These are phyloP conservation scores for Teratosphaeria gauchensis DNA, from an alignment of 2,329 filamentous ascomycete genomes.

Conservation along the genomic window DNA sequence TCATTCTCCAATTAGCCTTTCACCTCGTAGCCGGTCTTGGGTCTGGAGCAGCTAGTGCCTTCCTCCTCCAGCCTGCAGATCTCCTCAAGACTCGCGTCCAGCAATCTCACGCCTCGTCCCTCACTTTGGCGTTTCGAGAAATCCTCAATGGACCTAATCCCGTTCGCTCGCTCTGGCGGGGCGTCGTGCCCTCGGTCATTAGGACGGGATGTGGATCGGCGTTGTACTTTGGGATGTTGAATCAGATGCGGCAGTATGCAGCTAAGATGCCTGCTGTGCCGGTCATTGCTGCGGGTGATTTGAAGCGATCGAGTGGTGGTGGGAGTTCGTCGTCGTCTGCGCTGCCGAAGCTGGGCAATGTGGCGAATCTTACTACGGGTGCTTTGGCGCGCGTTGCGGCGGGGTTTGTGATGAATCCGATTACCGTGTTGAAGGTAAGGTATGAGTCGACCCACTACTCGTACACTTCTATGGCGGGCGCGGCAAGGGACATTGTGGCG, in stretches of 20 bases:
- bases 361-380: slow-evolving; percentile 76
- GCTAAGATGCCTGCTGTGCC: slow-evolving; percentile 18
- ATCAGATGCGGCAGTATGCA: slow-evolving; percentile 42
- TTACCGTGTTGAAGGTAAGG: slow-evolving; percentile 92
- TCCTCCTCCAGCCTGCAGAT: slow-evolving; percentile 88
- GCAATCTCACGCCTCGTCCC: slow-evolving; percentile 59
- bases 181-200: slow-evolving; percentile 83
- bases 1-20: slow-evolving; percentile 44
- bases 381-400: slow-evolving; percentile 76
- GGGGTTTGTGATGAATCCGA: slow-evolving; percentile 86
- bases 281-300: slow-evolving; percentile 1
- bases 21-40: slow-evolving; percentile 83
- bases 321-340: slow-evolving; percentile 51
- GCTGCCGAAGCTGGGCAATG: slow-evolving; percentile 72
- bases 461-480: slow-evolving; percentile 66
- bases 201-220: slow-evolving; percentile 88
- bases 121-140: slow-evolving; percentile 57
- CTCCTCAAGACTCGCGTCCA: slow-evolving; percentile 94
- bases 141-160: slow-evolving; percentile 59
- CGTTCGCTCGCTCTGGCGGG: slow-evolving; percentile 75
- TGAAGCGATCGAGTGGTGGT: not conserved
- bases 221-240: slow-evolving; percentile 86
- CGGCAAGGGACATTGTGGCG: slow-evolving; percentile 62
- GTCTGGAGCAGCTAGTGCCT: slow-evolving; percentile 78
- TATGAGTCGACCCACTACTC: slow-evolving; percentile 83